Evolutionary conservation across 306 rosid species (phyloP).

Genomic region (Quercus rubra): DNA sequence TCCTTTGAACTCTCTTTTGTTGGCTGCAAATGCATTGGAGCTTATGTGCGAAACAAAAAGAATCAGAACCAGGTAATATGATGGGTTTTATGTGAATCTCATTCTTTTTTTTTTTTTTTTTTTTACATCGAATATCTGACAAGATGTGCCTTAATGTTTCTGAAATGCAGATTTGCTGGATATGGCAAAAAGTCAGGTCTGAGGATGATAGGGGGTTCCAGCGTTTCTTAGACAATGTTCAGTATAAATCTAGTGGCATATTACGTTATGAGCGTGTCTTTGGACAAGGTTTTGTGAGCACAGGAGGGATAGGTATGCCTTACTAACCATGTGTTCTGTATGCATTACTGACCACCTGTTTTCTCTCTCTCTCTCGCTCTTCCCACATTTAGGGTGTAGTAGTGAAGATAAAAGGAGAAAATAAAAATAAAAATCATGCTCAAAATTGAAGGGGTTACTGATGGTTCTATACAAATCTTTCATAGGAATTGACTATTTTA

Average conservation of each 20-base stretch:
- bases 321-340: not conserved
- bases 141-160: constrained; percentile 9
- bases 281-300: constrained; percentile 67
- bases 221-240: constrained; percentile 52
- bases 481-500: not conserved
- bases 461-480: not conserved
- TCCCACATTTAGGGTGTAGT: not conserved
- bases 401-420: not conserved
- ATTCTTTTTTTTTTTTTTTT: not conserved
- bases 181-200: constrained; percentile 55
- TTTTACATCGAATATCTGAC: constrained; percentile 11
- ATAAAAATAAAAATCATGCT: not conserved
- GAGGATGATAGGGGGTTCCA: constrained; percentile 61
- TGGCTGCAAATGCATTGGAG: constrained; percentile 92
- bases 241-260: constrained; percentile 49
- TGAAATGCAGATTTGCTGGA: constrained; percentile 82
- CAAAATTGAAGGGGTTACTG: not conserved
- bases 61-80: constrained; percentile 85
- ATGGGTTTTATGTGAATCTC: not conserved
- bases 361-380: not conserved
- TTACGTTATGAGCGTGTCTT: constrained; percentile 54
- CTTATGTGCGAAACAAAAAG: constrained; percentile 86
- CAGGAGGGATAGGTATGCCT: constrained; percentile 66
- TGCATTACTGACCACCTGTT: not conserved
- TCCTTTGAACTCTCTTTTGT: constrained; percentile 84